These are phyloP conservation scores for Aspergillus felis DNA, from an alignment of 2,329 filamentous ascomycete species.

Conservation along the genomic window DNA sequence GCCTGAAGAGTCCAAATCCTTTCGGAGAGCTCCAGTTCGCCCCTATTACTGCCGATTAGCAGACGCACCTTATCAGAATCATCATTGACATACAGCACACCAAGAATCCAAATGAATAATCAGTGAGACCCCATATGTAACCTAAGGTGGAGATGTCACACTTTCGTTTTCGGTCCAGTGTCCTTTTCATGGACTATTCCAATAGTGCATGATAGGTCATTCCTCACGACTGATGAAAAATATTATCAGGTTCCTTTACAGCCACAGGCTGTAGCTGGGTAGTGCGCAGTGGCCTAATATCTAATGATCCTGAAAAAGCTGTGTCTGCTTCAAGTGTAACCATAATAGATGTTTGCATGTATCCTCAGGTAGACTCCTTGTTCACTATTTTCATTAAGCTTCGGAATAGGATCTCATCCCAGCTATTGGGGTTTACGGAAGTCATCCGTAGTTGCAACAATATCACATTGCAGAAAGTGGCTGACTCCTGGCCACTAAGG, in stretches of 20 bases:
- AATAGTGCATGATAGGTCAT: too few relatives aligned
- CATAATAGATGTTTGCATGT: neutral
- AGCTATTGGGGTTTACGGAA: neutral
- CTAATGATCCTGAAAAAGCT: neutral
- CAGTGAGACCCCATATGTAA: too few relatives aligned
- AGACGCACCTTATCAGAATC: neutral
- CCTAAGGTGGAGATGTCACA: too few relatives aligned
- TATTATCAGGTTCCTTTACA: too few relatives aligned
- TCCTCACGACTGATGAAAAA: too few relatives aligned
- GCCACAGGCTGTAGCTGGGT: too few relatives aligned
- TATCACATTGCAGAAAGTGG: neutral
- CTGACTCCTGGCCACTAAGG: neutral
- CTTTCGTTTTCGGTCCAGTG: too few relatives aligned
- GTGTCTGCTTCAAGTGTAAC: neutral
- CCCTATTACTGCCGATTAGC: neutral
- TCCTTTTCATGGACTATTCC: too few relatives aligned
- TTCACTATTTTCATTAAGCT: neutral
- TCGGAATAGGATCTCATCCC: neutral
- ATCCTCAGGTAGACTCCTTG: neutral
- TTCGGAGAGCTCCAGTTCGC: neutral
- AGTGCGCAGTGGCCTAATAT: neutral
- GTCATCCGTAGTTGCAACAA: neutral
- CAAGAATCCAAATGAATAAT: neutral
- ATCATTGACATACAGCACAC: neutral
- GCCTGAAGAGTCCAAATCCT: neutral